Base-by-base conservation (phyloP, 1,139 yeast genomes). In the Arxiozyma telluris region DNA sequence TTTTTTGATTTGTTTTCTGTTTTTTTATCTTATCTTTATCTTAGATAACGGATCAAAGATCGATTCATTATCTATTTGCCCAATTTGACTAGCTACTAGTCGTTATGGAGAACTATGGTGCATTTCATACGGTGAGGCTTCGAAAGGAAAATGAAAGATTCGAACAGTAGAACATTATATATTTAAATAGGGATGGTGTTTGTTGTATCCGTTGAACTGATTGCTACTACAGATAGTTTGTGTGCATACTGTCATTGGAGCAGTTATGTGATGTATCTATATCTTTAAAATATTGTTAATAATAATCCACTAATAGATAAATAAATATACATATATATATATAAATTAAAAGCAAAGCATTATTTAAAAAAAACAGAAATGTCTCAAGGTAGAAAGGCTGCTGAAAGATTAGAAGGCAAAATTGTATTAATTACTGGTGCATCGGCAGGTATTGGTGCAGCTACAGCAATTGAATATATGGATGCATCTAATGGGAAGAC, bases 401-500 rank as follows among this genome's bases (percentile, higher is more conserved):
- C 71, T 30, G 69, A 69, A 59, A 69, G 74, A 61, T 64, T 73
- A 38, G 62, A 68, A 55, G 83, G 82, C 41, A 73, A 74, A 58
- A 72, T 73, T 3, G 64, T 72, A 46, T 67, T 73, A 49, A 73
- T 74, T 55, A 73, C 77, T 3, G 77, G 77, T 58, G 77, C 77
- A 7, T 73, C 76, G 64, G 66, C 83, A 69, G 68, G 80, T 68
- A 86, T 86, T 62, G 94, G 94, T 38, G 78, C 78, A 64, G 90
- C 93, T 25, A 84, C 90, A 15, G 95, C 94, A 3, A 64, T 73
- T 42, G 90, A 85, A 65, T 82, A 86, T 59, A 85, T 87, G 49
- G 77, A 73, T 30, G 87, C 90, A 17, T 75, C 91, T 20, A 73
- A 81, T 53, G 94, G 95, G 49, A 69, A 81, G 41, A 70, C 85